Conservation (phyloP, 2,329 filamentous ascomycete species). For the Penicillium sp. region DNA sequence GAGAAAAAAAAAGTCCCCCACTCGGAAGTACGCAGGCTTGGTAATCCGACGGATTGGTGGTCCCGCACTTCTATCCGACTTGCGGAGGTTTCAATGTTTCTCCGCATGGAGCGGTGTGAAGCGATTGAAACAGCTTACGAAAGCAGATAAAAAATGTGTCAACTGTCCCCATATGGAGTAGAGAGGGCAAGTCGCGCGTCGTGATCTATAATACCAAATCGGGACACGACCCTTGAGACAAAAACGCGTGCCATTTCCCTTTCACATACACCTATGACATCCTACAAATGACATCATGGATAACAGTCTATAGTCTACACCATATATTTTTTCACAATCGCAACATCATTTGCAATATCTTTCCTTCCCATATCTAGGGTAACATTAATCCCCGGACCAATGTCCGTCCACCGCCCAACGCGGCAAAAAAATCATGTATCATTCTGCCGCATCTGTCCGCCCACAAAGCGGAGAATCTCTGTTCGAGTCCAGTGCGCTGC, state of each 20-base stretch:
- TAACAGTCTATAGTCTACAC: neutral
- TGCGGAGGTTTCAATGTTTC: constrained; percentile 14
- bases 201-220: neutral
- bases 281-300: neutral
- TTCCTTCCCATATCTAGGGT: neutral
- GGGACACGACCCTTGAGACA: neutral
- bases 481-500: constrained; percentile 11
- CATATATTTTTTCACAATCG: neutral
- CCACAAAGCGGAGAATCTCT: constrained; percentile 21
- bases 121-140: neutral
- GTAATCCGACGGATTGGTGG: constrained; percentile 4
- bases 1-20: constrained; percentile 6
- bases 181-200: neutral
- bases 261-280: neutral
- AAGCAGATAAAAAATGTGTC: neutral
- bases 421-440: constrained; percentile 5
- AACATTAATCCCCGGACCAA: constrained; percentile 1
- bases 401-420: constrained; percentile 13
- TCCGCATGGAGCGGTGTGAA: constrained; percentile 22
- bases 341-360: neutral
- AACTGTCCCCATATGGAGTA: neutral
- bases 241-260: neutral
- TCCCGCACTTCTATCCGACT: constrained; percentile 11
- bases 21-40: constrained; percentile 9
- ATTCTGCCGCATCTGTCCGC: constrained; percentile 37